Base-by-base conservation (phyloP, 2,329 filamentous ascomycete species). In the Plectosphaerella cucumerina region DNA sequence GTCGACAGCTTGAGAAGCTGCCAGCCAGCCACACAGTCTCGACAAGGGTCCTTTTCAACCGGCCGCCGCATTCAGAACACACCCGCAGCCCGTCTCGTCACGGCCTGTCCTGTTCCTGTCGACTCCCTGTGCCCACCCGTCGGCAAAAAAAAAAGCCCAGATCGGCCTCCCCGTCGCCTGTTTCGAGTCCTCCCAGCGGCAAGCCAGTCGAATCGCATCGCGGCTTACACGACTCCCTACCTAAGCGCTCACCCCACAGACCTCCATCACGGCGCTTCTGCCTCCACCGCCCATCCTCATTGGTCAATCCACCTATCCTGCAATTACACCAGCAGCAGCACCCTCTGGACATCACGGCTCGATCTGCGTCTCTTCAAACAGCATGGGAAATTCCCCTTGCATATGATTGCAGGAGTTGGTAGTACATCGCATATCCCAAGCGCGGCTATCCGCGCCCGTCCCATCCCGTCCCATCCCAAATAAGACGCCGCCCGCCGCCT, bases 181-280 rank as follows among this genome's bases (percentile, higher is more conserved):
- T 56, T 55, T 56, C 48, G 44, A 34, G 45, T 39, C 37, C n/a
- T 33, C 35, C 33, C 26, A 47, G 45, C 45, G 45, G 33, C 45
- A 39, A 47, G 18, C 33, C 45, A 47, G 45, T 47, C 45, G 34
- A 47, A 47, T 47, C n/a, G 34, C 15, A 11, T n/a, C 21, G 31
- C 39, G 34, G 45, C 17, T 22, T 14, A 22, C 21, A 23, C 33
- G 45, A 23, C 33, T 20, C 45, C 45, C 35, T 37, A 35, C 45
- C 54, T 64, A 66, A 66, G 63, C 64, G 64, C 64, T 58, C 59
- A 54, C 61, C 63, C 48, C 49, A 48, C 53, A 26, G 39, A 58
- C 55, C 48, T 51, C 53, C 59, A 59, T 56, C 60, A 64, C 64
- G 61, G 63, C 63, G 63, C 63, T 65, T 66, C 62, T 57, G 55